A percentile compares a stretch with the other conserved stretches of the same genome.
These are phyloP conservation scores for Sporothrix sp. DNA, from an alignment of 2,329 filamentous ascomycete species.

Conservation along the genomic window DNA sequence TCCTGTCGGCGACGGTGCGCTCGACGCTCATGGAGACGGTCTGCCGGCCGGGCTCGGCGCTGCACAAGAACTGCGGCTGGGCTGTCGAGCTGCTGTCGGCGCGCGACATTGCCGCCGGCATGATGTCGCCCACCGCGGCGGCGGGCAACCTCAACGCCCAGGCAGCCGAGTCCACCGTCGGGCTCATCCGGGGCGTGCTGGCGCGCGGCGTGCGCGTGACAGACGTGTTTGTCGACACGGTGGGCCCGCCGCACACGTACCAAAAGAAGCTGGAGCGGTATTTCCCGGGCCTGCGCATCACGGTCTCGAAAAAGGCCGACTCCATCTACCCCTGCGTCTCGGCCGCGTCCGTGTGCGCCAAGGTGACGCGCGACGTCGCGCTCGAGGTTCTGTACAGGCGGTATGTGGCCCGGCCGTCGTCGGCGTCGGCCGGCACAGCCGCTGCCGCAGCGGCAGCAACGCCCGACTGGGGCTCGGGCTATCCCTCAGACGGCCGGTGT, in stretches of 20 bases:
- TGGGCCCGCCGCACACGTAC: conserved; percentile 73
- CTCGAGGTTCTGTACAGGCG: conserved; percentile 65
- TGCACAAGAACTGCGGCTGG: conserved; percentile 61
- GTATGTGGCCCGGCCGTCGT: conserved; percentile 25
- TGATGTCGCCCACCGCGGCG: conserved; percentile 53
- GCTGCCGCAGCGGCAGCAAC: neutral
- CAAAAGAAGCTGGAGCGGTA: conserved; percentile 74
- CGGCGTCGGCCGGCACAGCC: conserved; percentile 19
- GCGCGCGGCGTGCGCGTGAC: conserved; percentile 68
- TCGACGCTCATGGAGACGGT: conserved; percentile 59
- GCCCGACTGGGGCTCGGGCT: conserved; percentile 75
- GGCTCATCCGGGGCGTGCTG: conserved; percentile 68
- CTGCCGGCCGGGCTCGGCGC: conserved; percentile 48
- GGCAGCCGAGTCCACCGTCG: conserved; percentile 83
- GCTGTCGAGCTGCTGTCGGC: conserved; percentile 74
- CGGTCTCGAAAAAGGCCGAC: conserved; percentile 85
- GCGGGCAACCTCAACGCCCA: conserved; percentile 91
- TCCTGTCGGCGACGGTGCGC: conserved; percentile 71
- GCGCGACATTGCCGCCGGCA: conserved; percentile 67
- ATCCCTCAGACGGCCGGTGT: conserved; percentile 79
- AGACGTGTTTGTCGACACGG: conserved; percentile 92
- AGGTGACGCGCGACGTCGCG: conserved; percentile 87
- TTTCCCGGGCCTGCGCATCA: conserved; percentile 68
- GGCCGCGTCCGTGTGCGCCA: conserved; percentile 88
- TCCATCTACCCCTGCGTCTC: conserved; percentile 86